Conservation (phyloP, 139 green algal genomes). For the Tetraselmis striata region DNA sequence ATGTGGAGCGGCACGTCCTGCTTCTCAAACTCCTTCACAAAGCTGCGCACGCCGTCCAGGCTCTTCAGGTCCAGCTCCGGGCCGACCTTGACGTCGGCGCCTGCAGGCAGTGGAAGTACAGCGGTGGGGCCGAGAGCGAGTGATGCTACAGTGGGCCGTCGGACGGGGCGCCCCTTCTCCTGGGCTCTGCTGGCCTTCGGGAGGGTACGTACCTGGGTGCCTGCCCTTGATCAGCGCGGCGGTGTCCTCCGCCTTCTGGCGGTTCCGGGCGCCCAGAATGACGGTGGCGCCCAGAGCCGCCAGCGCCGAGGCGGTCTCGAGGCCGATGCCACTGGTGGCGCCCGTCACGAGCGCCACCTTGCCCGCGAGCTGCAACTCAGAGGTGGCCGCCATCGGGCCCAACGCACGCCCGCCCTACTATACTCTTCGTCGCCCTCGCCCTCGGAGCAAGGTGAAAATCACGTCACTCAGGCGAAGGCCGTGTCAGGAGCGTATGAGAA, state of each 20-base stretch:
- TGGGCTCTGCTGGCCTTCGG: no score
- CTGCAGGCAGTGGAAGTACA: no score
- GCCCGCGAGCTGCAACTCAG: conserved; percentile 7
- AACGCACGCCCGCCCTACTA: no score
- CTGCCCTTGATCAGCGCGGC: conserved; percentile 8
- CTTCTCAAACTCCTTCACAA: conserved; percentile 29
- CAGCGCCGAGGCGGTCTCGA: conserved; percentile 43
- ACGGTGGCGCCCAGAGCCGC: conserved; percentile 43
- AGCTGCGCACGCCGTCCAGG: conserved; percentile 40
- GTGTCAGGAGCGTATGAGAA: no score
- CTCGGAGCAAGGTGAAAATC: no score
- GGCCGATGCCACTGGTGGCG: conserved; percentile 44
- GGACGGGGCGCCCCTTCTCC: no score
- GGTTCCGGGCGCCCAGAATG: conserved; percentile 49
- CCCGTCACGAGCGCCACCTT: conserved; percentile 55
- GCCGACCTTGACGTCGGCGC: conserved; percentile 31
- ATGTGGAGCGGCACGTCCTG: conserved; percentile 30
- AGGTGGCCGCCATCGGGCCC: not conserved
- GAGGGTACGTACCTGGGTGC: conserved; percentile 4
- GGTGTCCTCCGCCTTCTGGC: conserved; percentile 33
- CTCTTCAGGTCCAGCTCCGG: conserved; percentile 37
- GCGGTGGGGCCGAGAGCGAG: no score
- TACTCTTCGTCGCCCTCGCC: no score
- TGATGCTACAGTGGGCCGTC: no score
- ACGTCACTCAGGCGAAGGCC: no score